phyloP scores from a whole-genome alignment of 2,329 filamentous ascomycete species.

The Pseudocercospora pini-densiflorae region DNA sequence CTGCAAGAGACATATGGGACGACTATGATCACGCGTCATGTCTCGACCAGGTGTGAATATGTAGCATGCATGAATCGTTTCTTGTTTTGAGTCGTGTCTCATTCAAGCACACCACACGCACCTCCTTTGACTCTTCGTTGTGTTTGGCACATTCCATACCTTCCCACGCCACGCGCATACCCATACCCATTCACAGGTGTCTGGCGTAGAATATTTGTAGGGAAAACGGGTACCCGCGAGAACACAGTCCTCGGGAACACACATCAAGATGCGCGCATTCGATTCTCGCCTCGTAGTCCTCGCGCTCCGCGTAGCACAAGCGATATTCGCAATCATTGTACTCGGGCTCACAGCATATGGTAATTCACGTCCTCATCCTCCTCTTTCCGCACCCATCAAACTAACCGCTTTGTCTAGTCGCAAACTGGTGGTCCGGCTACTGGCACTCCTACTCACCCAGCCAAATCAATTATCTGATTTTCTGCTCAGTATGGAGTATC shows the following conservation, averaged over 20 bases:
- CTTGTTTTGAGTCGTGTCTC: neutral
- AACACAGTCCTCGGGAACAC: too few species aligned
- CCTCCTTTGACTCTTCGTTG: neutral
- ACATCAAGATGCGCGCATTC: slow-evolving; percentile 8
- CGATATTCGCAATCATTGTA: slow-evolving; percentile 71
- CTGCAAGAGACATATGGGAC: neutral
- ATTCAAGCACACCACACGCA: neutral
- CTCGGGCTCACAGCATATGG: slow-evolving; percentile 76
- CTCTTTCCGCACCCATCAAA: neutral
- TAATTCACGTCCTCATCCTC: slow-evolving; percentile 44
- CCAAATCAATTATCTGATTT: slow-evolving; percentile 76
- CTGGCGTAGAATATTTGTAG: neutral
- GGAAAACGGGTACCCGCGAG: neutral
- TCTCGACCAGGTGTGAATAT: neutral
- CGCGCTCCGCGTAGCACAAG: slow-evolving; percentile 69
- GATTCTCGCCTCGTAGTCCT: slow-evolving; percentile 49
- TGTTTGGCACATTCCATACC: neutral
- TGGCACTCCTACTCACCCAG: slow-evolving; percentile 60
- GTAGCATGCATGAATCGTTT: neutral
- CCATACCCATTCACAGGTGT: neutral
- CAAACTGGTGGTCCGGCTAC: slow-evolving; percentile 57
- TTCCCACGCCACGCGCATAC: neutral
- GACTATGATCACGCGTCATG: neutral
- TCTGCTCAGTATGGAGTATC: slow-evolving; percentile 76
- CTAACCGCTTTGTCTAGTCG: slow-evolving; percentile 52